A percentile compares a stretch with the other conserved stretches of the same genome.
These are phyloP conservation scores for Backusella tarrabulga DNA, from an alignment of 192 early-diverging fungal genomes.

Conservation along the genomic window DNA sequence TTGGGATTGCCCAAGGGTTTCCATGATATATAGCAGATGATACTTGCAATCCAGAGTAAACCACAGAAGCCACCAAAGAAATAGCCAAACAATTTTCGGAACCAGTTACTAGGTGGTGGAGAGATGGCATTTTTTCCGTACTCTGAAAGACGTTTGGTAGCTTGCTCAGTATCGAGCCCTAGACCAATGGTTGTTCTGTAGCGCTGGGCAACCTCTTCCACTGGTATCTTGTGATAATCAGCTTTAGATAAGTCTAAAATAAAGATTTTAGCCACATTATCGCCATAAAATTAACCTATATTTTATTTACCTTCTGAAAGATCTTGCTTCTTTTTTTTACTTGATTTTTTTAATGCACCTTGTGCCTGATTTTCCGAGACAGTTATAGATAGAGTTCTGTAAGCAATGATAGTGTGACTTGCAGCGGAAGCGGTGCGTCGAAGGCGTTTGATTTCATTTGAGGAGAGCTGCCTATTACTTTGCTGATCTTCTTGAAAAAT, in stretches of 20 bases:
- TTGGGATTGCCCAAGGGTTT: slow-evolving; percentile 47
- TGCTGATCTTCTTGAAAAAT: not conserved
- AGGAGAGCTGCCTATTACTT: not conserved
- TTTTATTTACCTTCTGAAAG: slow-evolving; percentile 13
- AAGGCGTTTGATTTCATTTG: not conserved
- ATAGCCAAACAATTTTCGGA: slow-evolving; percentile 44
- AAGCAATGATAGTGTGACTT: slow-evolving; percentile 39
- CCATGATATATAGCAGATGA: slow-evolving; percentile 69
- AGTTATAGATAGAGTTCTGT: slow-evolving; percentile 45
- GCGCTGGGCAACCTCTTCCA: slow-evolving; percentile 39
- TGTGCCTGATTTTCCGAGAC: slow-evolving; percentile 38
- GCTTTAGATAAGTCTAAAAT: slow-evolving; percentile 34
- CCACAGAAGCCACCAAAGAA: slow-evolving; percentile 72
- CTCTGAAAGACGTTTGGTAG: slow-evolving; percentile 23
- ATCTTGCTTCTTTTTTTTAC: slow-evolving; percentile 13
- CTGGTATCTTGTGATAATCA: slow-evolving; percentile 44
- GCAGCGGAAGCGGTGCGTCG: not conserved
- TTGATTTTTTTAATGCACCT: slow-evolving; percentile 9
- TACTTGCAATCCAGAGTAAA: slow-evolving; percentile 64
- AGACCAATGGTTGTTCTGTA: slow-evolving; percentile 36
- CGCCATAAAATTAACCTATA: not conserved
- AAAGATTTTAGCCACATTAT: not conserved
- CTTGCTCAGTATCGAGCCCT: slow-evolving; percentile 38
- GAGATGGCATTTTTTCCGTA: slow-evolving; percentile 47
- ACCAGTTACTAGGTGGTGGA: slow-evolving; percentile 35